Evolutionary conservation across 345 rosid genomes (phyloP), one percentile per base, ranked within the genome.

Genomic region (Syzygium grande): DNA sequence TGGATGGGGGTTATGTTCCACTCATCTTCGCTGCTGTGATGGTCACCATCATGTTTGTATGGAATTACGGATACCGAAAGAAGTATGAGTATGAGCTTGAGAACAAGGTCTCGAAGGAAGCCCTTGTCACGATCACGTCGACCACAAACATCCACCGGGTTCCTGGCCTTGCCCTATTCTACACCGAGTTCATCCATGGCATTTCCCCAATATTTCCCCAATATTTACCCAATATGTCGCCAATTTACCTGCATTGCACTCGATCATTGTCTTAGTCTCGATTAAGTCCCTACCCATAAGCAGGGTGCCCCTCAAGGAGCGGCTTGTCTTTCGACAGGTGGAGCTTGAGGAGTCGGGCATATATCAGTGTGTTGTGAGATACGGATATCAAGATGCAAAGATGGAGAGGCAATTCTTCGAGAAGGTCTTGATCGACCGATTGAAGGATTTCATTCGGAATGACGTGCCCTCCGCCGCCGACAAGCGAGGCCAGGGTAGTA

Each of bases 1-100:
- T 16, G 5, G 89, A 90, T 1, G 91, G 92, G 73, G 92, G 92
- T 10, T 91, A 89, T 84, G 85, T 92, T 61, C 94, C 94, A 2
- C 54, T 92, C 6, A 3, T 84, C 3, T 91, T 92, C 17, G 85
- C 87, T 19, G 25, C 84, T n/a, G 8, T 89, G 3, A 15, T 91
- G 85, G 86, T 92, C 11, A 2, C 34, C n/a, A 65, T 92, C n/a
- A 91, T 91, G 94, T 90, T 85, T 84, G 54, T 85, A 29, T 91
- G 94, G 91, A 85, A 65, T 30, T 91, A 91, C 21, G 94, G 91
- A 0, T 63, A 84, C 61, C 54, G 84, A 54, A 87, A 55, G 59
- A 90, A 89, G 89, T 90, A 91, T 63, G 23, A 38, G 12, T 88
- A 88, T 43, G 92, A 91, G 88, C 87, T 92, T 0, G 86, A 86